phyloP scores from a whole-genome alignment of 2,329 filamentous ascomycete genomes.

The Hypoxylon sp. region DNA sequence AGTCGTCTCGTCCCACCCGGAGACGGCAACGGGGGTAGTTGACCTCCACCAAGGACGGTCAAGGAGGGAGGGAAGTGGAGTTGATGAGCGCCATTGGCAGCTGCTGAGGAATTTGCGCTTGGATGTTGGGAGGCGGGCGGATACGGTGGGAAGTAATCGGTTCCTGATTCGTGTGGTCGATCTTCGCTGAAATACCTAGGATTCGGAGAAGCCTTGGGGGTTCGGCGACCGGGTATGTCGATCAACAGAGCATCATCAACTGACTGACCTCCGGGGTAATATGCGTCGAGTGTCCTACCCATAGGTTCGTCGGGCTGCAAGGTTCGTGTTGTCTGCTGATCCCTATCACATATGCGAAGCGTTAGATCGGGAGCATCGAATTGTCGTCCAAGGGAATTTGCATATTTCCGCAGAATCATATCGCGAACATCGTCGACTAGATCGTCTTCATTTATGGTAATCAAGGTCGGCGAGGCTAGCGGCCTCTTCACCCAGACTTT shows the following conservation, averaged over 20 bases:
- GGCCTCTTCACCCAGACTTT: conserved; percentile 97
- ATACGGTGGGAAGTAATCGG: conserved; percentile 49
- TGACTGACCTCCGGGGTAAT: conserved; percentile 85
- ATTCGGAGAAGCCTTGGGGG: conserved; percentile 80
- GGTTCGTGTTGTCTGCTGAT: conserved; percentile 70
- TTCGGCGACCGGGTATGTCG: conserved; percentile 79
- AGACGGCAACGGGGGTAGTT: conserved; percentile 82
- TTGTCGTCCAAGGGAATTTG: conserved; percentile 85
- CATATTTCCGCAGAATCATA: conserved; percentile 90
- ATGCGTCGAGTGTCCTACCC: conserved; percentile 77
- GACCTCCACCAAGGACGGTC: conserved; percentile 80
- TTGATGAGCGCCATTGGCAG: conserved; percentile 41
- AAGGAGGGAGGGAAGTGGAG: conserved; percentile 69
- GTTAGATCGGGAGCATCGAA: conserved; percentile 92
- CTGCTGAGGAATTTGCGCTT: conserved; percentile 38
- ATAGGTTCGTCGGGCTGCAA: conserved; percentile 90
- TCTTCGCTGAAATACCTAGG: conserved; percentile 46
- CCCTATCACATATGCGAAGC: conserved; percentile 78
- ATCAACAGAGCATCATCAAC: conserved; percentile 92
- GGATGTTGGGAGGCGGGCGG: conserved; percentile 43
- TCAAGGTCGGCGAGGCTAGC: conserved; percentile 83
- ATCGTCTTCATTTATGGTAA: conserved; percentile 86
- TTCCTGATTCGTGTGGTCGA: conserved; percentile 47
- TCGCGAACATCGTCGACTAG: conserved; percentile 95
- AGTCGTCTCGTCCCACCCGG: conserved; percentile 71